Evolutionary conservation across 2,329 filamentous ascomycete genomes (phyloP), one percentile per base, ranked within the genome.

Genomic region (Rutstroemia sp.): DNA sequence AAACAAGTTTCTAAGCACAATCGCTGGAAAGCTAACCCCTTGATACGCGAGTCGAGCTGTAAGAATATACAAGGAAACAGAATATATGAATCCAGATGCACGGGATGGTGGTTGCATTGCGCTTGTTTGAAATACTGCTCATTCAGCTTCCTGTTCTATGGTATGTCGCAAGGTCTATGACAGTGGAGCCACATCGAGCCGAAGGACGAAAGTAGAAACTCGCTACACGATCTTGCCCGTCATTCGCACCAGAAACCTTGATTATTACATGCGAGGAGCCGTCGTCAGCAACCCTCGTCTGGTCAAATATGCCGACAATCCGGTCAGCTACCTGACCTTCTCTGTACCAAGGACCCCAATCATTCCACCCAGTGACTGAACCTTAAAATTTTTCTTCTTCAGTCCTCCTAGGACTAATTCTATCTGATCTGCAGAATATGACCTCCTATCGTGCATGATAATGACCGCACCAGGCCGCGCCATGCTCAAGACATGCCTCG

Each of bases 361-460:
- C 61, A 92, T 73, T 64, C 85, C 80, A 4, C 85, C 84, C 19
- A 95, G 73, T 16, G 84, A 88, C 30, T 89, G 84, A 39, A 92
- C 76, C 56, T 74, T 75, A 69, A 89, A 95, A 0, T 89, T 89
- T 61, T 80, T 78, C 60, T 75, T 75, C 70, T 75, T 83, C 65
- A 95, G 73, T 68, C 88, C 86, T 0, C 87, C 87, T 62, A 96
- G 70, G 41, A 94, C 85, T 58, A 75, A 79, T 41, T 76, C 75
- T 71, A 95, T 68, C 88, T 95, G 94, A 0, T 88, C 86, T 48
- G 79, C 76, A 25, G 89, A 95, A 88, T 91, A 95, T n/a, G 78
- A 75, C 66, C 91, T 78, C 62, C 90, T 72, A 73, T 96, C 91
- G 73, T 96, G 91, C 67, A 89, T 92, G 51, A 96, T 86, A 59